Percentiles rank a stretch among this genome's conserved stretches.
Evolutionary conservation across 257 asterid species (phyloP).

Genomic region (Solanum pinnatisectum): DNA sequence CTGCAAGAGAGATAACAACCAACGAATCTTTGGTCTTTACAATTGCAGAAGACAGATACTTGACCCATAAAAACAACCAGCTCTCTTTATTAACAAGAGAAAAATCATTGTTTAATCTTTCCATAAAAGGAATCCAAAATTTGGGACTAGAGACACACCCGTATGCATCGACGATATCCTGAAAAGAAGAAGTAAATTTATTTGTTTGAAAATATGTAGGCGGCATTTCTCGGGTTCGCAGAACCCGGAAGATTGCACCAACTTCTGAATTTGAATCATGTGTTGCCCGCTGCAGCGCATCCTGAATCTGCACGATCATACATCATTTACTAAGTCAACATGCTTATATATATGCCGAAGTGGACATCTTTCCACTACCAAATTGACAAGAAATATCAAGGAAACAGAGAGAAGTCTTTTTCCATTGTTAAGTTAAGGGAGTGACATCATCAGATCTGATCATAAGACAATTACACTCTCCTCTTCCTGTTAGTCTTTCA

Average conservation of each 20-base stretch:
- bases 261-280: slow-evolving; percentile 86
- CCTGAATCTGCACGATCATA: slow-evolving; percentile 61
- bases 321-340: background rate
- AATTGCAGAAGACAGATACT: background rate
- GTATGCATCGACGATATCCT: slow-evolving; percentile 94
- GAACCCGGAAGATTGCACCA: slow-evolving; percentile 79
- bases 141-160: slow-evolving; percentile 56
- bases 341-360: background rate
- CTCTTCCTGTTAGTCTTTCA: background rate
- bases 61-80: background rate
- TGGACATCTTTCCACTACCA: background rate
- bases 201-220: slow-evolving; percentile 91
- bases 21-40: background rate
- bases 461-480: background rate
- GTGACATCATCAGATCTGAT: background rate
- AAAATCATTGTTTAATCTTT: background rate
- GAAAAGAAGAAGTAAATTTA: slow-evolving; percentile 81
- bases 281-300: slow-evolving; percentile 66
- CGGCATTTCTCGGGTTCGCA: slow-evolving; percentile 88
- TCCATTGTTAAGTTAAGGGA: background rate
- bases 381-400: background rate
- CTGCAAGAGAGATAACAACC: background rate
- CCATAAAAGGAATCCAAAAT: background rate
- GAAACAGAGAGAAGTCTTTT: background rate
- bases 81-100: background rate